These are phyloP conservation scores for Russula brevipes DNA, from an alignment of 768 basidiomycete species.

Conservation along the genomic window DNA sequence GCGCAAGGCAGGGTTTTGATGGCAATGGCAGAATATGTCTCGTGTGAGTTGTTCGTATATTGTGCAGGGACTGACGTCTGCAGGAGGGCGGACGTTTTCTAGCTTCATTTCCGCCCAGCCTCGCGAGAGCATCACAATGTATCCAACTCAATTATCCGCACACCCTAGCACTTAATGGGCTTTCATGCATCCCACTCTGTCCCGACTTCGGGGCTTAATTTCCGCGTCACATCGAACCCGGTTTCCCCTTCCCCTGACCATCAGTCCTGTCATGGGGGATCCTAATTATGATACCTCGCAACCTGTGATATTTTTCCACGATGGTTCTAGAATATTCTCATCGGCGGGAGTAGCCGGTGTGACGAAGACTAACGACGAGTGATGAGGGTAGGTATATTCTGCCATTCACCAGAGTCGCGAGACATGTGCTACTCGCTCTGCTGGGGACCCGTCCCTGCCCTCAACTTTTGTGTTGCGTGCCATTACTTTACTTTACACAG, in stretches of 20 bases:
- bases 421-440: constrained; percentile 1
- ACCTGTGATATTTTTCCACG: constrained; percentile 14
- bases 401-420: constrained; percentile 7
- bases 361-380: constrained; percentile 8
- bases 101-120: constrained; percentile 20
- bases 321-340: constrained; percentile 12
- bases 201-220: constrained; percentile 16
- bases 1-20: not conserved
- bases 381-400: constrained; percentile 10
- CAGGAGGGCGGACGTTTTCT: constrained; percentile 11
- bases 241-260: constrained; percentile 2
- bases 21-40: not conserved
- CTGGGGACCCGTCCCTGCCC: not conserved
- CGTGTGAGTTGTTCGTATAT: not conserved
- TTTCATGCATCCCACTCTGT: constrained; percentile 7
- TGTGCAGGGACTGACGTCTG: constrained; percentile 11
- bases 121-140: constrained; percentile 21
- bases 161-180: constrained; percentile 7
- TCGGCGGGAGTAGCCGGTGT: constrained; percentile 13
- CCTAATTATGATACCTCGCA: constrained; percentile 1
- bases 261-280: not conserved
- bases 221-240: constrained; percentile 7
- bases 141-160: constrained; percentile 15
- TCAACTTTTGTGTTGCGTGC: not conserved
- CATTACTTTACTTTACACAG: not conserved